Base-by-base conservation (phyloP, 208 protist genomes). In the Leishmania mexicana region DNA sequence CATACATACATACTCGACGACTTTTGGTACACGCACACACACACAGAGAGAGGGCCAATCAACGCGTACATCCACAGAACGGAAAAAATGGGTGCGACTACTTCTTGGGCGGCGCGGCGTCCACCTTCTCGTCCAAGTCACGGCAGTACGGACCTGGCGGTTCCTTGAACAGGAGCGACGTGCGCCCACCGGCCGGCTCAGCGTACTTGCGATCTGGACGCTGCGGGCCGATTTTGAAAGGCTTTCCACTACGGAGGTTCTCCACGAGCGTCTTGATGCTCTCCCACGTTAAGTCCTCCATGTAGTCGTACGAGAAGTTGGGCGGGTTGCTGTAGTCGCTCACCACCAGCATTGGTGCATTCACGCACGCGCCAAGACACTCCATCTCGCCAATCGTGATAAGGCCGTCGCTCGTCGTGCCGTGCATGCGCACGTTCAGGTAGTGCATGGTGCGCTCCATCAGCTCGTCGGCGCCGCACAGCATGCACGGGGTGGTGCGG, bases 381-480 rank as follows among this genome's bases (percentile, higher is more conserved):
- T 98, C 94, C 95, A 98, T 98, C 93, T 98, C 95, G 10, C 95
- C 94, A n/a, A 98, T 70, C 17, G 96, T 98, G 83, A 98, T 94
- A 68, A 96, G 90, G 24, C 93, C 93, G 81, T 96, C 93, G 75
- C 84, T 90, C 7, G 96, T 97, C 15, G 92, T 96, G 80, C 93
- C 93, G 84, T 96, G 91, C 91, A 97, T 92, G 76, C 88, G 88
- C 38, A 98, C 86, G 62, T 94, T 94, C 62, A 98, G 80, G 81
- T 98, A 97, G 2, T 83, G 86, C 88, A 93, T 84, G 17, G 93
- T 90, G 53, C 90, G 88, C 51, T 97, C 87, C 42, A 98, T 87
- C 72, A 98, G 88, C 49, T 98, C 95, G 80, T 98, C 97, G 47
- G 67, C 88, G 67, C 97, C 97, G 78, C 93, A 95, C 54, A 98